Base-by-base conservation (phyloP, 2,329 filamentous ascomycete species). In the Aplosporella prunicola region DNA sequence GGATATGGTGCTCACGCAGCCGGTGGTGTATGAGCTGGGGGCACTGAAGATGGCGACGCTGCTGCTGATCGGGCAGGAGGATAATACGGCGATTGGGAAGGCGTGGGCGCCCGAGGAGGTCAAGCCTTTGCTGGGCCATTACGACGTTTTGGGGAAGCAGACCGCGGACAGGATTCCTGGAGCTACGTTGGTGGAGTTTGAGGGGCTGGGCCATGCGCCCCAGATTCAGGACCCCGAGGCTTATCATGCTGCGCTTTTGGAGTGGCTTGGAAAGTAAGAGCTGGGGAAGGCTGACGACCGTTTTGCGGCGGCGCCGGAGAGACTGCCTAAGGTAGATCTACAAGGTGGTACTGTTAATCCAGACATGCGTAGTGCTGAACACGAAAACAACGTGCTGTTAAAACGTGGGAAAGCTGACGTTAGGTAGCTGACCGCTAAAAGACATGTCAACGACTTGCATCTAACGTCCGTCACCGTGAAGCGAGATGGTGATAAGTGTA, bases 1-100 rank as follows among this genome's bases (percentile, higher is more conserved):
- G n/a, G 71, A 74, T 47, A 65, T 71, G 56, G 64, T 74, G n/a
- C 56, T 74, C 38, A 70, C 67, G 14, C 65, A 69, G 41, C 69
- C 71, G 2, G 56, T 73, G 9, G 59, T 64, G 15, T 68, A 69
- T 42, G 67, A 73, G 47, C 68, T 74, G 30, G 51, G 52, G n/a
- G 45, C 60, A 30, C 46, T 74, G 9, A 60, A 60, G 45, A 51
- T 63, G 9, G 60, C 56, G 31, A 71, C 69, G 2, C 52, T 73
- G 15, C 49, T 76, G 36, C 49, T 74, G 33, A 60, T 72, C 32
- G 71, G 71, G 1, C 63, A 64, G 20, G 64, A 66, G 48, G 71
- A 75, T 42, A 69, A 58, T 24, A 74, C 72, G 3, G 72, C 70
- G 11, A 69, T 75, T 32, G 71, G 72, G 0, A 69, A 69, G 47